Evolutionary conservation across 352 stramenopile genomes (phyloP), one percentile per base, ranked within the genome.

Genomic region (Phytophthora lateralis): DNA sequence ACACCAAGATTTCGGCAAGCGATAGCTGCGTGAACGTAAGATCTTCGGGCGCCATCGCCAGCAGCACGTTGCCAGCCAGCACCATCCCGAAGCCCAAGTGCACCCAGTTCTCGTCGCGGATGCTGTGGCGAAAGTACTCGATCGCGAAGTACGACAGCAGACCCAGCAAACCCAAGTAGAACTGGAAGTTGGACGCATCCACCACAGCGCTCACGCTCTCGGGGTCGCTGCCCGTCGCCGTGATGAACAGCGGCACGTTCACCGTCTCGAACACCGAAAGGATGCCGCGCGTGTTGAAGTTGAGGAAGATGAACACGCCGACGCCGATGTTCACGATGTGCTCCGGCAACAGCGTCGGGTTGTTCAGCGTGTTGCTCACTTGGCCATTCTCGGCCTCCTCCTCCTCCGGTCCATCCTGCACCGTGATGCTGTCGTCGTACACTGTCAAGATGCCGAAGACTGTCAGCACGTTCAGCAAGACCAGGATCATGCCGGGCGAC

Each of bases 211-310:
- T 73, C 9, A 75, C 60, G 39, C 75, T 86, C 1, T 67, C 56
- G 0, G 81, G 77, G 26, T 85, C 79, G 42, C 77, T 79, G 14
- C 67, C 77, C 18, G 79, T 90, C 17, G 86, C 78, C 47, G 71
- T 32, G 8, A 92, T 67, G 49, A 90, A 91, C n/a, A 92, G 49
- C 37, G 83, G 81, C 17, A 92, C 80, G 55, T 90, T 91, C 38
- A 92, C 78, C 0, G 82, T 92, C 59, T 92, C 82, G 51, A 92
- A 92, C 7, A 92, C 80, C 2, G 80, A 90, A 26, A 92, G 57
- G 39, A 92, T 90, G 26, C 82, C 82, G 10, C 82, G 78, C 3
- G 78, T 66, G 43, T 85, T 88, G 61, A 90, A 88, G 59, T 92
- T 92, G 26, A 92, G 57, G 64, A 83, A 82, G 60, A 92, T 90